Base-by-base conservation (phyloP, 2,329 filamentous ascomycete species). In the Pseudogymnoascus sp. region DNA sequence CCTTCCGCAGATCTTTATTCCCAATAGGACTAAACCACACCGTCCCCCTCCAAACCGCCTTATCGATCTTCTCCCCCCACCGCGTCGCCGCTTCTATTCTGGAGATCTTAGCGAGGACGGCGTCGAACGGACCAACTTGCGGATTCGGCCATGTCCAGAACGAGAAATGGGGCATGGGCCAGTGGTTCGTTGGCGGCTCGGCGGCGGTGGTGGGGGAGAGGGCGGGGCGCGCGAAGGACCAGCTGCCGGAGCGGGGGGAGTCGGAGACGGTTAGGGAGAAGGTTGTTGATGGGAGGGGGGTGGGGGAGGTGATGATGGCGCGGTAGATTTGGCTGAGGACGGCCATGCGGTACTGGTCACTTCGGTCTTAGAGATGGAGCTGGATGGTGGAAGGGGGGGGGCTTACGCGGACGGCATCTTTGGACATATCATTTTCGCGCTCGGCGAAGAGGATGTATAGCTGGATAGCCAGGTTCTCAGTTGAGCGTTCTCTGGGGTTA, bases 91-190 rank as follows among this genome's bases (percentile, higher is more conserved):
- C 53, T 63, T 82, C 80, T 53, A 82, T 67, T 0, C 12, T 16
- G 3, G 71, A 37, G 62, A 81, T 79, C 60, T 74, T 74, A 0
- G 50, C 35, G 0, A 78, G 69, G 0, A 78, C 80, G 59, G 76
- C 72, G 10, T 73, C 66, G 12, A 82, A 69, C 6, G 78, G 78
- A 5, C 75, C 76, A 70, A 79, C 81, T 74, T 80, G 80, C 61
- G 77, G 78, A 53, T 81, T 75, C 22, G 78, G 74, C 82, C 82
- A 84, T 5, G 79, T 77, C 79, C 79, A 84, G 74, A 79, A 82
- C 69, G 76, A 77, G 75, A 82, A 86, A 74, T 81, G 83, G 63
- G 82, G 82, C 74, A 84, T 80, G 4, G 81, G 70, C 72, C 82
- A 84, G 64, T 74, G 75, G 37, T 77, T 77, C 10, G 63, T 65